phyloP scores from a whole-genome alignment of 202 grass and related monocot genomes.

The Musa balbisiana region DNA sequence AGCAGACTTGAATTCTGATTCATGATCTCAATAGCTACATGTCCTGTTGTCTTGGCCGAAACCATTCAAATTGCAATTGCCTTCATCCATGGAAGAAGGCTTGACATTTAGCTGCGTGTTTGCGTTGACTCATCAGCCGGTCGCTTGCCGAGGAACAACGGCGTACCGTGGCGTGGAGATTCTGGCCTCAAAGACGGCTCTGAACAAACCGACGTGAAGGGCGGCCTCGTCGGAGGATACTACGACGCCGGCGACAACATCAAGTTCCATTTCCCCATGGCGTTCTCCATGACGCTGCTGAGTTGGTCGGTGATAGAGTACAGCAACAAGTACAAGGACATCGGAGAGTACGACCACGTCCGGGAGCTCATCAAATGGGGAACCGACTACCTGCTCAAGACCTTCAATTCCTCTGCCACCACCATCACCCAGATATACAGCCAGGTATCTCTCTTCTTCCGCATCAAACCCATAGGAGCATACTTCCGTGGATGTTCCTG shows the following conservation, averaged over 20 bases:
- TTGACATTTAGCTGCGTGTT: no score
- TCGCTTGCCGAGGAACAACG: constrained; percentile 74
- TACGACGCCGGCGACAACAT: constrained; percentile 97
- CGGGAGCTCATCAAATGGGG: constrained; percentile 97
- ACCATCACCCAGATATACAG: constrained; percentile 65
- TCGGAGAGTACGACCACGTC: constrained; percentile 81
- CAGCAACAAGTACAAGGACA: constrained; percentile 70
- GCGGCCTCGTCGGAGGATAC: constrained; percentile 83
- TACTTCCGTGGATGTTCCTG: background rate
- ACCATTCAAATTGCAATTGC: background rate
- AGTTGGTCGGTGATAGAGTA: constrained; percentile 98
- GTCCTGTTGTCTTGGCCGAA: background rate
- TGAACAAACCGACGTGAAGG: constrained; percentile 46
- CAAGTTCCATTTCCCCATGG: constrained; percentile 97
- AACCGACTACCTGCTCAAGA: constrained; percentile 83
- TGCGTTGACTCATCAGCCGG: constrained; percentile 41
- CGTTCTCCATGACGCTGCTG: constrained; percentile 90
- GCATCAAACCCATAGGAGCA: background rate
- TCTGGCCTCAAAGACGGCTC: constrained; percentile 62
- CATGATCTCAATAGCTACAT: constrained; percentile 9
- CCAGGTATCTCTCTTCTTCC: constrained; percentile 34
- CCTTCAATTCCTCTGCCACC: constrained; percentile 80
- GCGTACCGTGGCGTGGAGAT: constrained; percentile 62
- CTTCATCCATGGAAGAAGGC: no score
- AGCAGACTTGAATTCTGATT: background rate